These are phyloP conservation scores for Dovyalis caffra DNA, from an alignment of 345 rosid genomes.

Conservation along the genomic window DNA sequence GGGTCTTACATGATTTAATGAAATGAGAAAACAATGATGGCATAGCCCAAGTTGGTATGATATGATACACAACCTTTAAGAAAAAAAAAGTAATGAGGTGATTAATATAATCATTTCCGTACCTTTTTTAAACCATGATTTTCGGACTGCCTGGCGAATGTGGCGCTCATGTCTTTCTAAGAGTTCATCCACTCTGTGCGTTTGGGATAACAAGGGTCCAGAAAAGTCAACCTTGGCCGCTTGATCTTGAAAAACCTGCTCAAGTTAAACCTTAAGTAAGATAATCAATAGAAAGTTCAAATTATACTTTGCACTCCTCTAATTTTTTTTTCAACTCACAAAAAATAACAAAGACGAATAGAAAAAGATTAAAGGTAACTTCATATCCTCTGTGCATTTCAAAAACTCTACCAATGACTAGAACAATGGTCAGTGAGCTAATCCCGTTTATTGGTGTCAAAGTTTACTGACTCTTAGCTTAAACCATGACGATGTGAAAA, in stretches of 20 bases:
- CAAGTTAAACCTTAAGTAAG: slow-evolving; percentile 1
- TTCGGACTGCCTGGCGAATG: slow-evolving; percentile 78
- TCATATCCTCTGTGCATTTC: background rate
- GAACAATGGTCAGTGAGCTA: background rate
- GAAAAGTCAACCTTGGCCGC: slow-evolving; percentile 83
- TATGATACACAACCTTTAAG: background rate
- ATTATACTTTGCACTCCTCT: background rate
- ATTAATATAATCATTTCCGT: slow-evolving; percentile 5
- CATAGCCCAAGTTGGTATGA: background rate
- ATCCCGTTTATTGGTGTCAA: background rate
- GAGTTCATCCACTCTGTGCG: slow-evolving; percentile 71
- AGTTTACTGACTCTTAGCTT: background rate
- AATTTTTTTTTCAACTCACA: background rate
- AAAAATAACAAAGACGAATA: background rate
- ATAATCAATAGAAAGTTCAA: background rate
- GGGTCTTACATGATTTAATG: background rate
- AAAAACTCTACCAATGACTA: background rate
- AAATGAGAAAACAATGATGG: background rate
- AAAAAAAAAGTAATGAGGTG: background rate
- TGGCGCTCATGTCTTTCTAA: slow-evolving; percentile 73
- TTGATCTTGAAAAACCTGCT: slow-evolving; percentile 61
- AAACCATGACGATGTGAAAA: background rate
- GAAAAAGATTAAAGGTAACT: background rate
- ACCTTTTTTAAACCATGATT: slow-evolving; percentile 94
- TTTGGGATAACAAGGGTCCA: slow-evolving; percentile 77